These are phyloP conservation scores for Dacryopinax primogenitus DNA, from an alignment of 768 basidiomycete species.

Conservation along the genomic window DNA sequence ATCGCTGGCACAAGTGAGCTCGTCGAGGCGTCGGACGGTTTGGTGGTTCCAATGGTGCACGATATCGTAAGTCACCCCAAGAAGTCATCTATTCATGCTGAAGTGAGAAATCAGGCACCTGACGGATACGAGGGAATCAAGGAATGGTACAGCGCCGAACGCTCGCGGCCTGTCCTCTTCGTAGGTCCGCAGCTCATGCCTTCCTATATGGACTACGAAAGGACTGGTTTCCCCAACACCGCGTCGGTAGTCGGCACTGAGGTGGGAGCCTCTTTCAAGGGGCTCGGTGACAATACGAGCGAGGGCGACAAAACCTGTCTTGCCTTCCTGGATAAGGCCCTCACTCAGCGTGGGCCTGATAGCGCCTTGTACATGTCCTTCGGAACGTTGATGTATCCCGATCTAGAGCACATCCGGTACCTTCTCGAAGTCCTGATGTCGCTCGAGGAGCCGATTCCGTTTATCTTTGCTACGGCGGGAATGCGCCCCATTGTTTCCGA, in stretches of 20 bases:
- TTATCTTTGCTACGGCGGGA: slow-evolving; percentile 12
- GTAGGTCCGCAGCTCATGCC: neutral
- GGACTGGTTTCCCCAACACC: neutral
- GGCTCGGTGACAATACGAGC: neutral
- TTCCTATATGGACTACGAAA: neutral
- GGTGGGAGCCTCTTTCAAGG: neutral
- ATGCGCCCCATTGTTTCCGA: slow-evolving; percentile 16
- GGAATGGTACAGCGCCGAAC: neutral
- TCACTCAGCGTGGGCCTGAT: neutral
- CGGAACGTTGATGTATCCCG: neutral
- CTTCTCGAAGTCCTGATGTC: neutral
- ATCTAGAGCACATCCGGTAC: neutral
- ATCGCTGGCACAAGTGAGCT: neutral
- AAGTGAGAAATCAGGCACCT: neutral
- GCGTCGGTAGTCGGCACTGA: neutral
- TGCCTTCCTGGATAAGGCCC: neutral
- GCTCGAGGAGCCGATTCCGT: neutral
- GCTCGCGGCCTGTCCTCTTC: neutral
- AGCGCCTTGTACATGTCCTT: neutral
- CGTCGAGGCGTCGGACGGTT: neutral
- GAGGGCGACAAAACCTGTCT: neutral
- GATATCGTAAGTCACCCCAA: neutral
- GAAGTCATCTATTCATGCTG: neutral
- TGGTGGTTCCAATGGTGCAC: neutral
- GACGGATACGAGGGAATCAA: neutral